Evolutionary conservation across 306 rosid species (phyloP).

Genomic region (Coriaria nepalensis): DNA sequence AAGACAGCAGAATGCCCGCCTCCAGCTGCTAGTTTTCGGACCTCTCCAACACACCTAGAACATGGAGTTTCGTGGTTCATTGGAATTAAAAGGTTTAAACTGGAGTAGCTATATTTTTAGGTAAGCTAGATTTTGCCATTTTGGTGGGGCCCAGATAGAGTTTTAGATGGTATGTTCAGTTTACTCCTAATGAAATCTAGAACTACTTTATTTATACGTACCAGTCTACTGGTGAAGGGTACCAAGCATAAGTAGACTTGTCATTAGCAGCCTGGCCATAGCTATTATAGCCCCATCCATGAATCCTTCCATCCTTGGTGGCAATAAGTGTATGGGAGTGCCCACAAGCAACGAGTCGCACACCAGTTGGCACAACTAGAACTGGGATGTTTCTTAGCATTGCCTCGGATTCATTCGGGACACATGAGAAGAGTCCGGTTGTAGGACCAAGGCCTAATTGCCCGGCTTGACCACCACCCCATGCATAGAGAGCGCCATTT

Average conservation of each 20-base stretch:
- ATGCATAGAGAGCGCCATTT: constrained; percentile 75
- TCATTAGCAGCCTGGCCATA: constrained; percentile 95
- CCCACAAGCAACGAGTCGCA: constrained; percentile 76
- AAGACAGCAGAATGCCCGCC: constrained; percentile 96
- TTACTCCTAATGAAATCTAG: too few species aligned
- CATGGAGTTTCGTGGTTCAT: too few species aligned
- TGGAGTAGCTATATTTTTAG: too few species aligned
- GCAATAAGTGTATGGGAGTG: constrained; percentile 75
- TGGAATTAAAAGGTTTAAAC: too few species aligned
- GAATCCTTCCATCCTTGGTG: constrained; percentile 69
- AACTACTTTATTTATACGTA: constrained; percentile 18
- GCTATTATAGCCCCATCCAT: constrained; percentile 95
- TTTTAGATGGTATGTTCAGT: too few species aligned
- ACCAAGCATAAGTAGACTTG: constrained; percentile 89
- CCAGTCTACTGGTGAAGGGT: constrained; percentile 95
- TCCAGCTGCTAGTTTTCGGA: constrained; percentile 90
- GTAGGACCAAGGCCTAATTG: constrained; percentile 91
- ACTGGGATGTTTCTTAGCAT: constrained; percentile 65
- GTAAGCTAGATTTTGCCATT: too few species aligned
- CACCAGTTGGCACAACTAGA: constrained; percentile 67
- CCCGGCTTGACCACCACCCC: constrained; percentile 94
- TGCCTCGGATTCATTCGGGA: constrained; percentile 37
- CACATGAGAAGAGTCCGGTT: constrained; percentile 66
- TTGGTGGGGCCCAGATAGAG: too few species aligned
- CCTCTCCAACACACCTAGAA: constrained; percentile 85